phyloP scores from a whole-genome alignment of 2,329 filamentous ascomycete genomes.

The Pseudogymnoascus sp. region DNA sequence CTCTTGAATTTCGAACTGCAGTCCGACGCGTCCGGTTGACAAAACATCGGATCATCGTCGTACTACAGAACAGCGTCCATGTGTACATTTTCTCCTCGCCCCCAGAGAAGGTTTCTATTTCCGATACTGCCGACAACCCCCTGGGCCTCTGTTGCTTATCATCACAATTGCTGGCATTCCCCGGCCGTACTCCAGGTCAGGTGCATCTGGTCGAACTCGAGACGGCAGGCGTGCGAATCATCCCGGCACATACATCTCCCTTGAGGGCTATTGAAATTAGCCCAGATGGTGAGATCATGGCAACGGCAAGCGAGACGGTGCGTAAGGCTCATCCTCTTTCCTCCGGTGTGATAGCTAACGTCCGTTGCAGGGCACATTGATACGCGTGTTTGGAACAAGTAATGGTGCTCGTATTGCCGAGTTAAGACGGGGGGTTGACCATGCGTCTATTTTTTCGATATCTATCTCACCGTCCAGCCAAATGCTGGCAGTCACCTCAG shows the following conservation, averaged over 20 bases:
- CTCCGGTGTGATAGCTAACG: not conserved
- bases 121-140: slow-evolving; percentile 80
- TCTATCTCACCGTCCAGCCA: slow-evolving; percentile 76
- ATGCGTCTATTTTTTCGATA: slow-evolving; percentile 77
- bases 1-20: slow-evolving; percentile 68
- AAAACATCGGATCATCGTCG: slow-evolving; percentile 67
- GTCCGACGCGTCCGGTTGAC: slow-evolving; percentile 74
- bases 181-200: slow-evolving; percentile 79
- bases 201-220: slow-evolving; percentile 76
- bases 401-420: slow-evolving; percentile 77
- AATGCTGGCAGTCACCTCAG: slow-evolving; percentile 83
- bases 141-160: slow-evolving; percentile 73
- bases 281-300: slow-evolving; percentile 69
- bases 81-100: slow-evolving; percentile 72
- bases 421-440: slow-evolving; percentile 80
- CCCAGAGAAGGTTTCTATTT: slow-evolving; percentile 61
- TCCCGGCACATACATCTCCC: slow-evolving; percentile 76
- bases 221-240: slow-evolving; percentile 80
- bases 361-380: slow-evolving; percentile 62
- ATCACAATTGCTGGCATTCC: slow-evolving; percentile 67
- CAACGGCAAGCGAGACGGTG: slow-evolving; percentile 79
- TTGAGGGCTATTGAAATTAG: slow-evolving; percentile 74
- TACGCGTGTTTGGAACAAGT: slow-evolving; percentile 74
- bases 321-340: slow-evolving; percentile 11
- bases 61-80: slow-evolving; percentile 72